Evolutionary conservation across 768 basidiomycete genomes (phyloP), one percentile per base, ranked within the genome.

Genomic region (Termitomyces sp.): DNA sequence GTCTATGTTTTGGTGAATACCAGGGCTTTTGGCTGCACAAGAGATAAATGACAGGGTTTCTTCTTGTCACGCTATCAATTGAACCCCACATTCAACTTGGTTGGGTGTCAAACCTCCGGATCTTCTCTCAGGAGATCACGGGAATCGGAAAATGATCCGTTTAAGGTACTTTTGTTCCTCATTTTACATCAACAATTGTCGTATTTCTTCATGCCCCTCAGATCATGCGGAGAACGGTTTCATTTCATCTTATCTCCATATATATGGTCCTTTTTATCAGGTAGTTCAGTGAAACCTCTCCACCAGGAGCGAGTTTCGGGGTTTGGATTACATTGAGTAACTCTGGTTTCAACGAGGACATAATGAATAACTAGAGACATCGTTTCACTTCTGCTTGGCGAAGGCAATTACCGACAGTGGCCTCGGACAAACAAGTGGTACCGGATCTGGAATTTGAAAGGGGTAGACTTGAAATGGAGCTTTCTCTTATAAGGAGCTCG

Each of bases 181-280:
- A 44, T 7, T 36, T 14, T 38, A 14, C 24, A 10, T 38, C 20
- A 47, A 49, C 36, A 49, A 18, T 16, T 14, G 24, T 48, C 35
- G 14, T 33, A 30, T 18, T 43, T 18, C 16, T 20, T 16, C 35
- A 35, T 26, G 3, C 4, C 20, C 44, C 32, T 2, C 53, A 72
- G 73, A 70, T 16, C 72, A 76, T 56, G 73, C 73, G 72, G 68
- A 72, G 58, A 61, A 66, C n/a, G 69, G 72, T 44, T 74, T 74
- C 60, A 69, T 72, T 12, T 51, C 71, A 10, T 72, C 72, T 1
- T 42, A 70, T 40, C 68, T 75, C 18, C 72, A 70, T 22, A 59
- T 12, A 20, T 22, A 13, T 14, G 30, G 4, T 13, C 43, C 13
- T 44, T 3, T 3, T 36, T 6, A 42, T 16, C 7, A 6, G n/a